Evolutionary conservation across 2,329 filamentous ascomycete species (phyloP).

Genomic region (Macroventuria anomochaeta): DNA sequence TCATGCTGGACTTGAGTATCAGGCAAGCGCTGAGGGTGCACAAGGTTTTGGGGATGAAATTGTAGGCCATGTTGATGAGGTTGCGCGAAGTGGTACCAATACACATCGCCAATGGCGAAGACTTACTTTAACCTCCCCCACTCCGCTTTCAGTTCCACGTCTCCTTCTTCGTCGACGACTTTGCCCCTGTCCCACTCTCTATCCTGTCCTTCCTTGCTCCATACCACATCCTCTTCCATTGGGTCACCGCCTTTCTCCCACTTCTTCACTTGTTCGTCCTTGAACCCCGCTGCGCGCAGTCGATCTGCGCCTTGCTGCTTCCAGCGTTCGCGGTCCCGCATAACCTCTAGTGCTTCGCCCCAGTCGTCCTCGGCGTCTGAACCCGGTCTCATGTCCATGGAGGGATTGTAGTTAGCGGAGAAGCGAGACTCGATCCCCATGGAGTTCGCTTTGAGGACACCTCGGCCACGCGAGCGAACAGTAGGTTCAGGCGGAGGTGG

Average conservation of each 20-base stretch:
- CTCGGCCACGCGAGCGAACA: conserved; percentile 51
- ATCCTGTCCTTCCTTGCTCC: conserved; percentile 72
- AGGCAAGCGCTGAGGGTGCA: conserved; percentile 87
- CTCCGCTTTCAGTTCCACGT: conserved; percentile 57
- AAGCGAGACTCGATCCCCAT: conserved; percentile 82
- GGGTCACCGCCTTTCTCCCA: conserved; percentile 70
- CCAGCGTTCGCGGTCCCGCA: conserved; percentile 81
- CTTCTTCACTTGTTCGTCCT: conserved; percentile 73
- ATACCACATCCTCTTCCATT: conserved; percentile 71
- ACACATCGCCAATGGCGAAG: not conserved
- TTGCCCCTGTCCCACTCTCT: conserved; percentile 73
- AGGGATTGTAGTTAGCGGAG: conserved; percentile 67
- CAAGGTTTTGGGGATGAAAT: conserved; percentile 92
- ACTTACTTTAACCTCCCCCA: conserved; percentile 52
- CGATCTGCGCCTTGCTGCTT: conserved; percentile 76
- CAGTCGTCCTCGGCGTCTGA: conserved; percentile 68
- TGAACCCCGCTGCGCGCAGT: conserved; percentile 78
- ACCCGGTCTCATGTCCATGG: conserved; percentile 60
- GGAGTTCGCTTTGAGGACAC: conserved; percentile 36
- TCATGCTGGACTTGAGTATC: conserved; percentile 97
- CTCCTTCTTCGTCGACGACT: conserved; percentile 62
- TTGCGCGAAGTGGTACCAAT: not conserved
- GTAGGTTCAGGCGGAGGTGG: conserved; percentile 59
- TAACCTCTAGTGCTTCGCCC: conserved; percentile 79
- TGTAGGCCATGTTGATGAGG: conserved; percentile 62